Conservation (phyloP, 139 green algal genomes). For the Marvania coccoides region DNA sequence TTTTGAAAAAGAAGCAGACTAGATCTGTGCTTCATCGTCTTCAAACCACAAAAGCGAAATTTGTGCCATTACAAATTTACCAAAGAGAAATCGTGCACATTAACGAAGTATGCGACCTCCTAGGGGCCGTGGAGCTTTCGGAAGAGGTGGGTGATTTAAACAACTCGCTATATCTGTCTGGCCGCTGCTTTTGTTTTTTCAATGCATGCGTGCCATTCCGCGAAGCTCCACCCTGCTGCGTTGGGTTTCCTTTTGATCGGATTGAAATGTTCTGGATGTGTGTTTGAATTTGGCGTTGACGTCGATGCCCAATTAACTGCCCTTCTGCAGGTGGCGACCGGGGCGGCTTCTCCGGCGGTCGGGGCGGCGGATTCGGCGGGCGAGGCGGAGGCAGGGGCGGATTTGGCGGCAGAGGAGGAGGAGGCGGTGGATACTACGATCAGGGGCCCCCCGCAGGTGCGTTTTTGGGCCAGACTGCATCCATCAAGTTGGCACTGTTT, state of each 20-base stretch:
- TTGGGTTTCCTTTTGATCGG: not conserved
- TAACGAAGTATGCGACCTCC: constrained; percentile 8
- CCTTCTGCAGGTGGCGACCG: constrained; percentile 13
- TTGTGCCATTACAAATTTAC: constrained; percentile 7
- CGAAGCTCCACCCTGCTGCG: not conserved
- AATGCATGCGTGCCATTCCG: not conserved
- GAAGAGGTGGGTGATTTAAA: constrained; percentile 4
- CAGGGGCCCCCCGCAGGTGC: constrained; percentile 36
- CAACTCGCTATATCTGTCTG: not conserved
- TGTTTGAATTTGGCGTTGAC: too few relatives aligned
- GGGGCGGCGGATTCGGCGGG: constrained; percentile 23
- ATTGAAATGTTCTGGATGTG: not conserved
- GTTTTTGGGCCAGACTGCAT: too few relatives aligned
- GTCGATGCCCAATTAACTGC: too few relatives aligned
- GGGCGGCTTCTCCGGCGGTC: too few relatives aligned
- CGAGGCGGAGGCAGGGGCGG: constrained; percentile 10
- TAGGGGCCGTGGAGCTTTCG: constrained; percentile 4
- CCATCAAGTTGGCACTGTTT: too few relatives aligned
- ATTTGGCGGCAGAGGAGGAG: constrained; percentile 14
- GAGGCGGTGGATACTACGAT: constrained; percentile 10
- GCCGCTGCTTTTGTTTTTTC: not conserved
- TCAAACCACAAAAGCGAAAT: not conserved
- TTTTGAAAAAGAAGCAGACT: too few relatives aligned
- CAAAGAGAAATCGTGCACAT: too few relatives aligned
- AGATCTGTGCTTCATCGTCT: too few relatives aligned